Conservation (phyloP, 805 yeast species). For the Myxozyma neglecta region DNA sequence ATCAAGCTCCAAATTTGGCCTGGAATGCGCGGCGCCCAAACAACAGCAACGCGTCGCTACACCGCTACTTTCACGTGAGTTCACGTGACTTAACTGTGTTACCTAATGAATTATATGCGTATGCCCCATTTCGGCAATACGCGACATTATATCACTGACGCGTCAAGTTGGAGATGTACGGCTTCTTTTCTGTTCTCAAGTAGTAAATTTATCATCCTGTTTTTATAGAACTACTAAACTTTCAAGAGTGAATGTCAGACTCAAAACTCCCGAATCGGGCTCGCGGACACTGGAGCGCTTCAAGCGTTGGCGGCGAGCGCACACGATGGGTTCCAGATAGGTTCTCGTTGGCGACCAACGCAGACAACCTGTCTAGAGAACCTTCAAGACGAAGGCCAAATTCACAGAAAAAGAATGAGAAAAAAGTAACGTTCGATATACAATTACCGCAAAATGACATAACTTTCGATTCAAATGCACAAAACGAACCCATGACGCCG, state of each 20-base stretch:
- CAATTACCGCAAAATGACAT: too few relatives aligned
- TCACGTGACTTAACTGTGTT: neutral
- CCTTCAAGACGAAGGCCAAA: neutral
- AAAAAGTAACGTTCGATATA: neutral
- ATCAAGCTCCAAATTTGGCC: too few relatives aligned
- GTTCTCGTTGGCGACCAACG: slow-evolving; percentile 9
- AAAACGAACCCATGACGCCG: neutral
- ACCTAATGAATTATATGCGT: neutral
- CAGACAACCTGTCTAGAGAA: neutral
- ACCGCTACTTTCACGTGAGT: neutral
- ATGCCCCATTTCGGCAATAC: neutral
- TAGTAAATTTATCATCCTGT: neutral
- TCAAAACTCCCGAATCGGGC: slow-evolving; percentile 10
- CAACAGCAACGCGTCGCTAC: neutral
- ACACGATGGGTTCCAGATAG: slow-evolving; percentile 29
- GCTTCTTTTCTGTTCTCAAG: neutral
- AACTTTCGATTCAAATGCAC: too few relatives aligned
- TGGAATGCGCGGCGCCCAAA: too few relatives aligned
- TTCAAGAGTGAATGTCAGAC: neutral
- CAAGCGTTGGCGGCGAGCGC: slow-evolving; percentile 24
- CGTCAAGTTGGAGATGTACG: neutral
- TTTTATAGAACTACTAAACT: neutral
- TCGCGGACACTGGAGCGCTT: slow-evolving; percentile 24
- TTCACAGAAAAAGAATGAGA: neutral
- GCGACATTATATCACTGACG: neutral